Evolutionary conservation across 768 basidiomycete species (phyloP).

Genomic region (Panaeolus cyanescens): DNA sequence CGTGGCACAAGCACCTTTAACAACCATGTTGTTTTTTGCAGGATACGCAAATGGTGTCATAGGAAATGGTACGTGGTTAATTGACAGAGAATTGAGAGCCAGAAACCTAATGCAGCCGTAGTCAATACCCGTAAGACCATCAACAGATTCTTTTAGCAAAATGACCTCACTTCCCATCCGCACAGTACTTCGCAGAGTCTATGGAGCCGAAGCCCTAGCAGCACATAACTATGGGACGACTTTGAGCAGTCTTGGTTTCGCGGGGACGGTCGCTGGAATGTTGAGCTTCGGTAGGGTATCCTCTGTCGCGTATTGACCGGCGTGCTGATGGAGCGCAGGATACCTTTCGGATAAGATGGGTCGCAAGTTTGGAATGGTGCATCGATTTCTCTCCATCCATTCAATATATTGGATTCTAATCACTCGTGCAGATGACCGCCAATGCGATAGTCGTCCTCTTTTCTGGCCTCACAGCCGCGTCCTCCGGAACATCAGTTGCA

Average conservation of each 20-base stretch:
- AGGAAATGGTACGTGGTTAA: constrained; percentile 59
- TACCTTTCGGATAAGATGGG: constrained; percentile 87
- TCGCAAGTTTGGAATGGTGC: constrained; percentile 85
- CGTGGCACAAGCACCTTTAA: constrained; percentile 2
- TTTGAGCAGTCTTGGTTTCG: constrained; percentile 75
- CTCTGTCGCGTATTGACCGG: not conserved
- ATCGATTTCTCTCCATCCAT: constrained; percentile 13
- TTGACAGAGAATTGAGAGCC: too few species aligned
- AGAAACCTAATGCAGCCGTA: constrained; percentile 22
- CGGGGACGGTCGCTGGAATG: constrained; percentile 88
- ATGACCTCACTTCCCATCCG: not conserved
- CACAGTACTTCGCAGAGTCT: constrained; percentile 70
- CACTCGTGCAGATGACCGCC: constrained; percentile 63
- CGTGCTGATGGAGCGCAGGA: constrained; percentile 28
- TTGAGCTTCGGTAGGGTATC: constrained; percentile 57
- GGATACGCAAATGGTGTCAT: constrained; percentile 85
- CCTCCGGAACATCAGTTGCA: constrained; percentile 71
- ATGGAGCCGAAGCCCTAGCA: constrained; percentile 54
- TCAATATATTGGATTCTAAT: constrained; percentile 13
- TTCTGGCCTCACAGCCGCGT: constrained; percentile 82
- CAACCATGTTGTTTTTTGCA: constrained; percentile 24
- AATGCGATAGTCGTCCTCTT: constrained; percentile 85
- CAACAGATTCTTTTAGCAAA: not conserved
- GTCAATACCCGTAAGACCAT: constrained; percentile 65
- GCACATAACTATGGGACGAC: constrained; percentile 61